Base-by-base conservation (phyloP, 306 rosid species). In the Trifolium subterraneum region DNA sequence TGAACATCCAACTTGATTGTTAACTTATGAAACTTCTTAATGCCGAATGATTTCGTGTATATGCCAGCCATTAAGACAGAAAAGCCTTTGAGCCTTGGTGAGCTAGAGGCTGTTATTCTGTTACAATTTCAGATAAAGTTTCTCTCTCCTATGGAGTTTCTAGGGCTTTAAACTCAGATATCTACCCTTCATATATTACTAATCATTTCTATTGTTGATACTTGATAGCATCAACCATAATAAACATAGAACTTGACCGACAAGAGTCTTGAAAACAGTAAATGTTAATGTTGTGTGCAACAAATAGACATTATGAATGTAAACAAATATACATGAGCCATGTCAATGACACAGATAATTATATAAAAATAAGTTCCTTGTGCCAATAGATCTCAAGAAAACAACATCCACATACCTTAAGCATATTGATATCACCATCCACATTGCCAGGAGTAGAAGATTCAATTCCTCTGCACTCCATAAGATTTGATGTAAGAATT, bases 381-480 rank as follows among this genome's bases (percentile, higher is more conserved):
- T 25, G 52, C 61, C 81, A 66, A 44, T 4, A 71, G 55, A 64
- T 35, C 74, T 64, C 27, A 54, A 61, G 59, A 67, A 80, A 68
- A 69, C 45, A 72, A 45, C 39, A 64, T 9, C 33, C 55, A 50
- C 69, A 31, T 81, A 88, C 98, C 96, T 94, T 90, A 72, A 94
- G 83, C 70, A 68, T 42, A 41, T 93, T 86, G 81, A 86, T 81
- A 79, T 92, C 96, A 63, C 82, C 88, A 77, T 90, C 92, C 77
- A 78, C 70, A 74, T 80, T 92, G 42, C 98, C 96, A 41, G 93
- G 81, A 39, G 81, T 65, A 77, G 90, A 86, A 80, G 93, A 82
- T 79, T 86, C 91, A 39, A 86, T 77, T 82, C 99, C 99, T 96
- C 99, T 94, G 73, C 65, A 79, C 80, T 74, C 59, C 80, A 83